phyloP scores from a whole-genome alignment of 2,329 filamentous ascomycete species.

The Bipolaris oryzae region DNA sequence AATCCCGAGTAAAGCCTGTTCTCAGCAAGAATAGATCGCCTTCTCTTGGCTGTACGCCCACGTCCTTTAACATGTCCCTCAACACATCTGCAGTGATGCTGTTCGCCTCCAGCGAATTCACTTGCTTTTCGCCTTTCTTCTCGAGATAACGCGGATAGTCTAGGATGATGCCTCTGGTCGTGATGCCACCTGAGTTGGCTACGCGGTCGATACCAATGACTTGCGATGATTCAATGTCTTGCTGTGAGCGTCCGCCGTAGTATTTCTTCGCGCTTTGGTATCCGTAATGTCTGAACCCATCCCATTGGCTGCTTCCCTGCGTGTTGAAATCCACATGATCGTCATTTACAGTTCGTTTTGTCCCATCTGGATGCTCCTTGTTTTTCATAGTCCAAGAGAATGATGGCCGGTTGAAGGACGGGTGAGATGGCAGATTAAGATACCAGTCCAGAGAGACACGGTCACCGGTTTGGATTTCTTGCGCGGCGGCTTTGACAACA shows the following conservation, averaged over 20 bases:
- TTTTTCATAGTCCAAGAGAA: constrained; percentile 41
- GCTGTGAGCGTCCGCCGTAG: constrained; percentile 51
- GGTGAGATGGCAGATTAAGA: constrained; percentile 48
- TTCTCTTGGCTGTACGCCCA: constrained; percentile 43
- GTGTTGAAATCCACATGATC: constrained; percentile 48
- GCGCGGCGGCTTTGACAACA: constrained; percentile 51
- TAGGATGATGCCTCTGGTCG: constrained; percentile 37
- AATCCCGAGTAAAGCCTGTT: constrained; percentile 47
- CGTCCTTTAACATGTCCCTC: constrained; percentile 43
- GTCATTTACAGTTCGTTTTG: constrained; percentile 44
- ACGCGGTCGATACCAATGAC: constrained; percentile 53
- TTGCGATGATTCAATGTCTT: constrained; percentile 45
- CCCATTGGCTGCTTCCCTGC: constrained; percentile 49
- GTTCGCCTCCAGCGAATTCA: constrained; percentile 32
- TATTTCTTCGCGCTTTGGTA: constrained; percentile 52
- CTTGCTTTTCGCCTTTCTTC: constrained; percentile 23
- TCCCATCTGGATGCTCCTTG: constrained; percentile 36
- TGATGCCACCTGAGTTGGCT: constrained; percentile 39
- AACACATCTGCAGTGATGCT: constrained; percentile 30
- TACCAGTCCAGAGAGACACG: constrained; percentile 50
- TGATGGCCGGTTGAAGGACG: constrained; percentile 46
- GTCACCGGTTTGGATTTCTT: constrained; percentile 53
- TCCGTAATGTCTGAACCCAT: constrained; percentile 51
- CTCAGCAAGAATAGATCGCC: constrained; percentile 40
- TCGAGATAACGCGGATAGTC: constrained; percentile 41